Conservation (phyloP, 2,329 filamentous ascomycete species). For the Domatiomyces catenatus region DNA sequence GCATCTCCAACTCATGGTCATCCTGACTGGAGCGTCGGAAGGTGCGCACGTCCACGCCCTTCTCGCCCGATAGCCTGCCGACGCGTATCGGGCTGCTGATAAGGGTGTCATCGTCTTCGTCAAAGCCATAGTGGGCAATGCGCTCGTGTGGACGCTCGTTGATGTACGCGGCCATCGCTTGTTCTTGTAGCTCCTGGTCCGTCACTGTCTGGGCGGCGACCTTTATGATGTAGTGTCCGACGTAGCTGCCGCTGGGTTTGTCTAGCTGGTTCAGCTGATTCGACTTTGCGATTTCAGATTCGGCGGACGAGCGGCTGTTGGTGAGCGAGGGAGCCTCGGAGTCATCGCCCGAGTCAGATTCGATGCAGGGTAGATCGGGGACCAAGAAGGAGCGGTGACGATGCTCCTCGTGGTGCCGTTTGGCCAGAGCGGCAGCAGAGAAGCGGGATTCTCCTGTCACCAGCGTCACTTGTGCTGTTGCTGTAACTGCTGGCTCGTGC, state of each 20-base stretch:
- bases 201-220: conserved; percentile 60
- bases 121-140: conserved; percentile 33
- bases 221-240: conserved; percentile 55
- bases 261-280: neutral
- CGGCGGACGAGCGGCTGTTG: conserved; percentile 21
- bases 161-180: conserved; percentile 34
- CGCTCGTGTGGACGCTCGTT: conserved; percentile 33
- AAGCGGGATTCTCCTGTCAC: conserved; percentile 26
- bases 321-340: conserved; percentile 32
- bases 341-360: conserved; percentile 40
- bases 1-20: conserved; percentile 54
- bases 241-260: conserved; percentile 43
- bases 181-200: conserved; percentile 62
- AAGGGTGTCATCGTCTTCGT: conserved; percentile 19
- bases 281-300: conserved; percentile 23
- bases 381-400: conserved; percentile 43
- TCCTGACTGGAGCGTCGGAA: conserved; percentile 30
- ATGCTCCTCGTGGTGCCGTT: conserved; percentile 21
- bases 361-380: conserved; percentile 47
- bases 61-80: conserved; percentile 17
- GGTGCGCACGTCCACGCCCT: conserved; percentile 18
- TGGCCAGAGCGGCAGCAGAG: conserved; percentile 29
- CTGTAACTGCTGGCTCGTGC: conserved; percentile 4
- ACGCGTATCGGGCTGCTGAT: conserved; percentile 13
- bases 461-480: conserved; percentile 9